Conservation (phyloP, 352 stramenopile species). For the Pythium folliculosum region DNA sequence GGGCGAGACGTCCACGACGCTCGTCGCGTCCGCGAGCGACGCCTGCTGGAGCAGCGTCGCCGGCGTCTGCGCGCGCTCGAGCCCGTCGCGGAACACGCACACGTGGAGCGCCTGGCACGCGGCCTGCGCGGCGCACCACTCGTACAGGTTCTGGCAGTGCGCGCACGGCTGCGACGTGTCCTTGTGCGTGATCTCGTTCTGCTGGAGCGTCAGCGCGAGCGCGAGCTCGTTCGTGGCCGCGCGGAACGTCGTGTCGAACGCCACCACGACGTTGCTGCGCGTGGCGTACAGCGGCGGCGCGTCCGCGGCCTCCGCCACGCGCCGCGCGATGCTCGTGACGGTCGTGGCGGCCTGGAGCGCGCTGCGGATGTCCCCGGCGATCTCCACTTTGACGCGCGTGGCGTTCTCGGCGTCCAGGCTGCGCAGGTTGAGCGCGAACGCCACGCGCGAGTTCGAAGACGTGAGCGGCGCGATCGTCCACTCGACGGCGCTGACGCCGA, state of each 20-base stretch:
- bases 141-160: slow-evolving; percentile 54
- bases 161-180: slow-evolving; percentile 47
- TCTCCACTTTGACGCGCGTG: slow-evolving; percentile 52
- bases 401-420: slow-evolving; percentile 43
- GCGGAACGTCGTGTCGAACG: slow-evolving; percentile 40
- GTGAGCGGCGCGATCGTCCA: slow-evolving; percentile 40
- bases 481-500: slow-evolving; percentile 25
- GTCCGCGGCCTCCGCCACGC: neutral
- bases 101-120: slow-evolving; percentile 38
- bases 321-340: slow-evolving; percentile 58
- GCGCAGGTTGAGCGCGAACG: slow-evolving; percentile 50
- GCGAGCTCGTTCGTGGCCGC: slow-evolving; percentile 36
- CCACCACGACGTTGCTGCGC: slow-evolving; percentile 50
- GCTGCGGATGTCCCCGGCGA: slow-evolving; percentile 45
- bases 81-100: slow-evolving; percentile 41
- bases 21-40: slow-evolving; percentile 11
- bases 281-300: slow-evolving; percentile 31
- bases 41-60: slow-evolving; percentile 24
- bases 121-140: slow-evolving; percentile 45
- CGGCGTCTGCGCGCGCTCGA: slow-evolving; percentile 28
- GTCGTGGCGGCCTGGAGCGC: slow-evolving; percentile 44
- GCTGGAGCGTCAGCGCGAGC: slow-evolving; percentile 43
- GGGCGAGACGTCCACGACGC: slow-evolving; percentile 36
- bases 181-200: slow-evolving; percentile 38
- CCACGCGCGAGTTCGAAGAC: slow-evolving; percentile 24